Evolutionary conservation across 192 early-diverging fungal species (phyloP).

Genomic region (Backusella morwellensis): DNA sequence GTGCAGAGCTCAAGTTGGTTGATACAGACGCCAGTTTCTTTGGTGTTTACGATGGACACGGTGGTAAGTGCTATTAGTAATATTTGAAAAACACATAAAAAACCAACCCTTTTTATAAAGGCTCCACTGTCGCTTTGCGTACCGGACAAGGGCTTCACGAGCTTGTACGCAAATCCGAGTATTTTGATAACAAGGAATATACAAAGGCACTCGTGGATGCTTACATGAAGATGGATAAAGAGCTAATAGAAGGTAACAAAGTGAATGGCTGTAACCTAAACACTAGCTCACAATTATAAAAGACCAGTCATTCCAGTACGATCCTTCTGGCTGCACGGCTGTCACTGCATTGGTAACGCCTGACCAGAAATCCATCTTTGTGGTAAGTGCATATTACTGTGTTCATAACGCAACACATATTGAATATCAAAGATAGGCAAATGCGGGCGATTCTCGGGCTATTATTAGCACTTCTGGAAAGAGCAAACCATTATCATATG

Average conservation of each 20-base stretch:
- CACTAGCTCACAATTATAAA: constrained; percentile 41
- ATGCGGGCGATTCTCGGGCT: constrained; percentile 95
- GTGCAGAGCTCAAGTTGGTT: constrained; percentile 72
- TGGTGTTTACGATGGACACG: constrained; percentile 98
- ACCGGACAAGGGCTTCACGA: constrained; percentile 78
- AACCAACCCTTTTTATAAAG: constrained; percentile 31
- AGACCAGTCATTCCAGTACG: constrained; percentile 76
- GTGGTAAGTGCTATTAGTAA: constrained; percentile 50
- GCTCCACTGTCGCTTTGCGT: constrained; percentile 80
- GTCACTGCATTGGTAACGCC: constrained; percentile 84
- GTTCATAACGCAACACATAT: neutral
- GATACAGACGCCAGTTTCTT: constrained; percentile 79
- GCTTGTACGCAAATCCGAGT: constrained; percentile 61
- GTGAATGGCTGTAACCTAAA: constrained; percentile 19
- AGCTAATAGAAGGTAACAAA: constrained; percentile 69
- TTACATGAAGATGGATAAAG: constrained; percentile 77
- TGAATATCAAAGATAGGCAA: constrained; percentile 47
- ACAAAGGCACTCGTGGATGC: constrained; percentile 79
- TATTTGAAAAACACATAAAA: neutral
- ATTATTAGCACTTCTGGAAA: constrained; percentile 80
- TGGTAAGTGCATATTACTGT: constrained; percentile 42
- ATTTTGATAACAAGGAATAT: constrained; percentile 69
- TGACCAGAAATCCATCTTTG: constrained; percentile 68
- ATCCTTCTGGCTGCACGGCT: constrained; percentile 97
- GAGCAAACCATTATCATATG: constrained; percentile 77